Conservation (phyloP, 2,329 filamentous ascomycete genomes). For the Cordyceps javanica region DNA sequence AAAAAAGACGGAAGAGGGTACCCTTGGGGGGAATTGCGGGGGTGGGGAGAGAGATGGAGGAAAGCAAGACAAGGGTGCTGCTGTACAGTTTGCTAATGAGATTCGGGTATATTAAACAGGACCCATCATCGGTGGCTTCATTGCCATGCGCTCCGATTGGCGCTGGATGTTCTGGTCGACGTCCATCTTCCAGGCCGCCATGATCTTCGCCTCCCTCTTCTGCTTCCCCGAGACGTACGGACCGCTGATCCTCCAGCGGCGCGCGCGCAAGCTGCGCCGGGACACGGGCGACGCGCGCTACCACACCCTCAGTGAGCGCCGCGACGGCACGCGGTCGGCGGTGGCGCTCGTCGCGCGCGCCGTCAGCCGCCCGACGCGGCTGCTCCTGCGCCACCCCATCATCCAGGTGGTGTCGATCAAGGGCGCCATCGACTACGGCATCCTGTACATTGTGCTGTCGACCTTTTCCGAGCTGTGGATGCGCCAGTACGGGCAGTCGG, state of each 20-base stretch:
- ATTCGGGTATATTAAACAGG: too few relatives aligned
- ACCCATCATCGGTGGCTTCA: conserved; percentile 35
- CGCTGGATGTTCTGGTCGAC: conserved; percentile 42
- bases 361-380: conserved; percentile 47
- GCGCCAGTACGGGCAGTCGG: conserved; percentile 45
- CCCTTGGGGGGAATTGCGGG: too few relatives aligned
- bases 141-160: conserved; percentile 31
- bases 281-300: too few relatives aligned
- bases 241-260: too few relatives aligned
- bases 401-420: conserved; percentile 50
- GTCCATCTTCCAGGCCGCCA: too few relatives aligned
- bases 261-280: too few relatives aligned
- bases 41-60: too few relatives aligned
- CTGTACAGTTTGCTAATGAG: too few relatives aligned
- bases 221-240: too few relatives aligned
- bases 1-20: neutral
- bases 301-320: too few relatives aligned
- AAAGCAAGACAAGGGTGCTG: too few relatives aligned
- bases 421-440: conserved; percentile 53
- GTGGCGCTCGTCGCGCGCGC: conserved; percentile 26
- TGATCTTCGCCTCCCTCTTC: too few relatives aligned
- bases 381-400: conserved; percentile 54
- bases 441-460: conserved; percentile 58
- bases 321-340: conserved; percentile 24
- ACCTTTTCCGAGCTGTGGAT: conserved; percentile 57